These are phyloP conservation scores for Cetraspora pellucida DNA, from an alignment of 192 early-diverging fungal species.

Conservation along the genomic window DNA sequence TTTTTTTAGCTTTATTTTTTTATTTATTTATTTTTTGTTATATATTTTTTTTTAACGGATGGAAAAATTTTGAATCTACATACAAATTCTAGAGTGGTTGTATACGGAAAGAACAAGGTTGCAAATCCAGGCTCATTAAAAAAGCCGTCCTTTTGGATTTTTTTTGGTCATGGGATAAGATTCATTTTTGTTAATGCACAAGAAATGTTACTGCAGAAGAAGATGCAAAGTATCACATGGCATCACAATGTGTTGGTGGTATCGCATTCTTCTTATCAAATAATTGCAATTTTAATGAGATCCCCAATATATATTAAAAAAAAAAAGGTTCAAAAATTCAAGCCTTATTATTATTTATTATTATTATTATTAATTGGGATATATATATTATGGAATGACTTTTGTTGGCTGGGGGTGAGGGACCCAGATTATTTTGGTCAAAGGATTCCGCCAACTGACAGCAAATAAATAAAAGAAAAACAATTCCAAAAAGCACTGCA, in stretches of 20 bases:
- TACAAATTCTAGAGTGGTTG: too few relatives aligned
- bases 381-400: neutral
- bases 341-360: neutral
- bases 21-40: too few relatives aligned
- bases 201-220: slow-evolving; percentile 6
- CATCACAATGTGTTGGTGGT: slow-evolving; percentile 14
- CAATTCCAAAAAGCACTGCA: too few relatives aligned
- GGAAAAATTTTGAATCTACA: too few relatives aligned
- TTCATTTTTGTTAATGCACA: neutral
- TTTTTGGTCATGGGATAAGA: neutral
- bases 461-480: slow-evolving; percentile 2
- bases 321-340: neutral
- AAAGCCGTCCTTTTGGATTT: neutral
- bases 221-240: slow-evolving; percentile 20
- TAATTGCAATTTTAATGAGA: neutral
- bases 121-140: too few relatives aligned
- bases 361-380: neutral
- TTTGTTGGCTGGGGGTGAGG: neutral
- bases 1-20: too few relatives aligned
- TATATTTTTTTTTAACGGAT: too few relatives aligned
- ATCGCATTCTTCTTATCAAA: slow-evolving; percentile 13
- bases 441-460: slow-evolving; percentile 13
- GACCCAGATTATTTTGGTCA: slow-evolving; percentile 1
- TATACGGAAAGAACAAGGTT: too few relatives aligned
- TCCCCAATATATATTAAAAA: neutral